Percentiles rank a stretch among this genome's conserved stretches.
Evolutionary conservation across 2,329 filamentous ascomycete species (phyloP).

Genomic region (Clonostachys rosea): DNA sequence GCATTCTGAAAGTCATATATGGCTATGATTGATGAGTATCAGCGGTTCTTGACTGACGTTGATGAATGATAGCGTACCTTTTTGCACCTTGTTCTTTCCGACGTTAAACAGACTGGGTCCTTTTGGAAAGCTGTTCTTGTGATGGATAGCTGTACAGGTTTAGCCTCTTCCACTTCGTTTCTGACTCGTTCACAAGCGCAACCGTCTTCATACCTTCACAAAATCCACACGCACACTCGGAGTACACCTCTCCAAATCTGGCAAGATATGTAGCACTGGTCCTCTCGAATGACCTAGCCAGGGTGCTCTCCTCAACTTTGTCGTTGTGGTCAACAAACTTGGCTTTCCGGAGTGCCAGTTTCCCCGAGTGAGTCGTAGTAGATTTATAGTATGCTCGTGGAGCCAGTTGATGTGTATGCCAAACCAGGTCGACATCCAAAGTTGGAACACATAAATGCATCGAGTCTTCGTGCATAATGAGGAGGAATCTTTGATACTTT

Average conservation of each 20-base stretch:
- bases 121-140: too few species aligned
- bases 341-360: too few species aligned
- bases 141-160: too few species aligned
- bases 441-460: conserved; percentile 25
- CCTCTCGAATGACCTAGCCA: conserved; percentile 16
- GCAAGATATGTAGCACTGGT: conserved; percentile 20
- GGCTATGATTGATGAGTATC: too few species aligned
- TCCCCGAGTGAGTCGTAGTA: conserved; percentile 3
- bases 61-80: too few species aligned
- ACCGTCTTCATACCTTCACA: conserved; percentile 14
- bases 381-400: conserved; percentile 15
- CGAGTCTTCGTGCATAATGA: neutral
- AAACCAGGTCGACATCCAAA: conserved; percentile 33
- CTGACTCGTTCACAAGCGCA: too few species aligned
- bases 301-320: conserved; percentile 16
- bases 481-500: neutral
- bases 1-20: too few species aligned
- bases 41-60: too few species aligned
- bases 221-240: conserved; percentile 26
- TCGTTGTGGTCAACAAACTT: conserved; percentile 32
- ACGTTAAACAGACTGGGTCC: too few species aligned
- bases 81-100: too few species aligned
- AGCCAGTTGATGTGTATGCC: conserved; percentile 36
- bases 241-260: conserved; percentile 26
- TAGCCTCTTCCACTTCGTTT: too few species aligned